Conservation (phyloP, 306 rosid species). For the Fragaria ananassa region DNA sequence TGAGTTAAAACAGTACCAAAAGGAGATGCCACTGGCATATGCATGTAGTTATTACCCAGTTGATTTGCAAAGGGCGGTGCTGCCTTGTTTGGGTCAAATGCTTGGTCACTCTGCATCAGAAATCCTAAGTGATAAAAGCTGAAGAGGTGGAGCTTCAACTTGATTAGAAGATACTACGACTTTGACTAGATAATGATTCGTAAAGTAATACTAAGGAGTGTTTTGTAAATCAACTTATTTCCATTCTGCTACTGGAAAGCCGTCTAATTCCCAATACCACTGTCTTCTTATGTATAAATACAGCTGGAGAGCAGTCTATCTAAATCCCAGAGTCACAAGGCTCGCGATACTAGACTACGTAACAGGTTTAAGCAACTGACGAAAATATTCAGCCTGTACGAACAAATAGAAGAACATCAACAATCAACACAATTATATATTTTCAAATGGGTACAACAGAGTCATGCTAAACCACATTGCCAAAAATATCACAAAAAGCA, state of each 20-base stretch:
- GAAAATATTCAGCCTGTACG: slow-evolving; percentile 89
- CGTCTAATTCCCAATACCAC: slow-evolving; percentile 40
- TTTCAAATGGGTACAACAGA: slow-evolving; percentile 5
- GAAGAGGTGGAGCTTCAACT: slow-evolving; percentile 35
- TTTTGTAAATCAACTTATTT: slow-evolving; percentile 38
- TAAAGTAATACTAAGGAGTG: slow-evolving; percentile 42
- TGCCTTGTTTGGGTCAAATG: slow-evolving; percentile 48
- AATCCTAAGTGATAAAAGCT: slow-evolving; percentile 28
- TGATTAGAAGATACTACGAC: slow-evolving; percentile 39
- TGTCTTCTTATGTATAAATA: slow-evolving; percentile 45
- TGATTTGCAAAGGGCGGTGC: slow-evolving; percentile 49
- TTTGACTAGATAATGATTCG: slow-evolving; percentile 37
- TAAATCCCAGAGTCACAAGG: slow-evolving; percentile 38
- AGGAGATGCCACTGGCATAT: slow-evolving; percentile 57
- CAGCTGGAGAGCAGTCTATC: slow-evolving; percentile 43
- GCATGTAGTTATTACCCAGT: slow-evolving; percentile 46
- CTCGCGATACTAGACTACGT: slow-evolving; percentile 60
- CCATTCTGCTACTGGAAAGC: slow-evolving; percentile 44
- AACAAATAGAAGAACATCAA: slow-evolving; percentile 18
- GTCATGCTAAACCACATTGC: not conserved
- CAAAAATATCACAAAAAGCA: not conserved
- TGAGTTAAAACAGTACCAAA: slow-evolving; percentile 54
- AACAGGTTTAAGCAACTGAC: slow-evolving; percentile 97
- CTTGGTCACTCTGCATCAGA: slow-evolving; percentile 66
- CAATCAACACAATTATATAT: not conserved